Evolutionary conservation across 202 grass and related monocot species (phyloP).

Genomic region (Setaria viridis): DNA sequence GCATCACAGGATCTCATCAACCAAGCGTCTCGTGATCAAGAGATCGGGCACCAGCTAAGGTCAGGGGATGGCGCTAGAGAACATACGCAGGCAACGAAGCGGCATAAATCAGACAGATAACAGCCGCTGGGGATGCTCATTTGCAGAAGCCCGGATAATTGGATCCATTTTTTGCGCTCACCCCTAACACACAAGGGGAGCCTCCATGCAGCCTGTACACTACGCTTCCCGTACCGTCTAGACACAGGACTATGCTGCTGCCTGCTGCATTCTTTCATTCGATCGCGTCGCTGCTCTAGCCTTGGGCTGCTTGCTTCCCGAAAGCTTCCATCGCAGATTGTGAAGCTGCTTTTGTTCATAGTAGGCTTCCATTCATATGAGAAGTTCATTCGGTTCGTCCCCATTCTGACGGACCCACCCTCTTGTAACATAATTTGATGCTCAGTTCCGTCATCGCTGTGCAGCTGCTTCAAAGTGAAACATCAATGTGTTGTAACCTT

Average conservation of each 20-base stretch:
- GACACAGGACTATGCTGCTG: conserved; percentile 20
- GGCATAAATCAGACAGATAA: conserved; percentile 56
- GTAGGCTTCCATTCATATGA: conserved; percentile 69
- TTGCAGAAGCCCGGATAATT: not conserved
- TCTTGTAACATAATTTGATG: conserved; percentile 50
- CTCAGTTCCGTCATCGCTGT: not conserved
- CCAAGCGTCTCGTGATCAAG: conserved; percentile 41
- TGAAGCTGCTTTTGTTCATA: conserved; percentile 75
- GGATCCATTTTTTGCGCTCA: conserved; percentile 38
- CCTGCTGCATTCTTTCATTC: conserved; percentile 48
- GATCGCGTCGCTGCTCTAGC: conserved; percentile 19
- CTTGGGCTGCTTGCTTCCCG: conserved; percentile 19
- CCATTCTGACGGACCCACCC: conserved; percentile 16
- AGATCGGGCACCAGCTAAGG: conserved; percentile 25
- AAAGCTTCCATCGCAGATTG: conserved; percentile 64
- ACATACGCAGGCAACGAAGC: conserved; percentile 56
- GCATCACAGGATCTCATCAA: conserved; percentile 51
- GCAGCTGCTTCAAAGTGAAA: not conserved
- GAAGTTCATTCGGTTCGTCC: conserved; percentile 56
- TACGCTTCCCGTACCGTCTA: conserved; percentile 9
- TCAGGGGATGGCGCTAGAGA: conserved; percentile 34
- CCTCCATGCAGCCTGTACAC: conserved; percentile 39
- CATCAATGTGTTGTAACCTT: not conserved
- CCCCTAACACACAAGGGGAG: not conserved
- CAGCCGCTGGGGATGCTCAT: not conserved